Evolutionary conservation across 495 filamentous ascomycete genomes (phyloP), one percentile per base, ranked within the genome.

Genomic region (Rhypophila decipiens): DNA sequence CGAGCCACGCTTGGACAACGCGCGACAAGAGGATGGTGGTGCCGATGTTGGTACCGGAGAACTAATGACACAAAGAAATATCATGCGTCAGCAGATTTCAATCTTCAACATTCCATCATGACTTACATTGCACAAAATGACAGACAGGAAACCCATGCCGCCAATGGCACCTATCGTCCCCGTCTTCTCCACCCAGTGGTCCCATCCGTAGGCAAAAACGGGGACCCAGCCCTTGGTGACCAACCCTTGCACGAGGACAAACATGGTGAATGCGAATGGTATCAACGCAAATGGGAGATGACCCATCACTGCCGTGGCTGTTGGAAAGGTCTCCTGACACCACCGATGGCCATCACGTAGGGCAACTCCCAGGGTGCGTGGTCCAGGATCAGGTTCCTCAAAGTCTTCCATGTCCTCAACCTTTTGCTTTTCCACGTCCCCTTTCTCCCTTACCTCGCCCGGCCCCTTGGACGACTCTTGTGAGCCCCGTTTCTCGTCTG

Each of bases 41-140:
- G 15, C 82, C 82, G 42, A 85, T 86, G 49, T 86, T 85, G 9
- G 82, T 85, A 12, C 82, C 82, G 10, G 81, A 78, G 49, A 84
- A 86, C 80, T 84, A 55, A 17, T 23, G 20, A 35, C n/a, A n/a
- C n/a, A n/a, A n/a, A n/a, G 21, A 20, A 20, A 7, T 31, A 7
- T 41, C 20, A 9, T 4, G 22, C n/a, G 40, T 24, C 15, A 42
- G 40, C 22, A 10, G 10, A 22, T 24, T 42, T 31, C 13, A 19
- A 13, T 21, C 11, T 12, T 15, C 5, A 53, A 34, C 29, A 4
- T 12, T 40, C 7, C 23, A 1, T n/a, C 8, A 9, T 19, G 12
- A 72, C 80, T 70, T 61, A 84, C 80, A 47, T 86, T 85, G 67
- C 80, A 85, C 8, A 86, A 61, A 39, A 85, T 70, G 3, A 83